These are phyloP conservation scores for Lentinus tigrinus DNA, from an alignment of 768 basidiomycete species.

Conservation along the genomic window DNA sequence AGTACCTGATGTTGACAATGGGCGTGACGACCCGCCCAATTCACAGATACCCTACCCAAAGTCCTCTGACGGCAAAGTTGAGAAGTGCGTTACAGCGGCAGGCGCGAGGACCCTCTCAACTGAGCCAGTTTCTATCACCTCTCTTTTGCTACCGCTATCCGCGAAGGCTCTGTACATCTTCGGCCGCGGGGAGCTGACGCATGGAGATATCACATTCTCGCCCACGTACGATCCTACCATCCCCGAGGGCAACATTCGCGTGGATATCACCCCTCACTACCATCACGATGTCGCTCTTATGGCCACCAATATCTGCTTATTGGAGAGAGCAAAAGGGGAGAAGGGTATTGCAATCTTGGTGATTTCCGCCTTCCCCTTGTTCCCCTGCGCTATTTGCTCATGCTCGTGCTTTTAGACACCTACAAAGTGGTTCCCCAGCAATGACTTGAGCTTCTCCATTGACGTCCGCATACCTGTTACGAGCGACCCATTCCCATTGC, in stretches of 20 bases:
- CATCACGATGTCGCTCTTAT: not conserved
- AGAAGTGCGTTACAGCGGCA: conserved; percentile 12
- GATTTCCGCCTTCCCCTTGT: not conserved
- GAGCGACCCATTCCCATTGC: not conserved
- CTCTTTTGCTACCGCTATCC: conserved; percentile 16
- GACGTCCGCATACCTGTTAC: conserved; percentile 2
- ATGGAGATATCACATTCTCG: conserved; percentile 14
- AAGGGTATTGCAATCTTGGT: conserved; percentile 16
- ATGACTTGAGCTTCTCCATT: not conserved
- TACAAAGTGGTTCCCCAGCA: not conserved
- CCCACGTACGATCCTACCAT: conserved; percentile 2
- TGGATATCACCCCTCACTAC: conserved; percentile 14
- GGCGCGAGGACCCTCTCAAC: not conserved
- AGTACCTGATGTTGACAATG: not conserved
- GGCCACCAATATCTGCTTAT: conserved; percentile 16
- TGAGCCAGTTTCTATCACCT: not conserved
- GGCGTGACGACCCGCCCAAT: not conserved
- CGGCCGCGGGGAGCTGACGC: conserved; percentile 7
- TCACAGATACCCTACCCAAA: conserved; percentile 1
- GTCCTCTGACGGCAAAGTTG: conserved; percentile 17
- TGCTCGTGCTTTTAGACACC: not conserved
- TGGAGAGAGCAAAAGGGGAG: conserved; percentile 16
- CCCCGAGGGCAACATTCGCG: conserved; percentile 2
- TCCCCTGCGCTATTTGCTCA: not conserved
- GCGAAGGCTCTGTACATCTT: conserved; percentile 20